Base-by-base conservation (phyloP, 805 yeast genomes). In the Jamesozyma jinghongensis region DNA sequence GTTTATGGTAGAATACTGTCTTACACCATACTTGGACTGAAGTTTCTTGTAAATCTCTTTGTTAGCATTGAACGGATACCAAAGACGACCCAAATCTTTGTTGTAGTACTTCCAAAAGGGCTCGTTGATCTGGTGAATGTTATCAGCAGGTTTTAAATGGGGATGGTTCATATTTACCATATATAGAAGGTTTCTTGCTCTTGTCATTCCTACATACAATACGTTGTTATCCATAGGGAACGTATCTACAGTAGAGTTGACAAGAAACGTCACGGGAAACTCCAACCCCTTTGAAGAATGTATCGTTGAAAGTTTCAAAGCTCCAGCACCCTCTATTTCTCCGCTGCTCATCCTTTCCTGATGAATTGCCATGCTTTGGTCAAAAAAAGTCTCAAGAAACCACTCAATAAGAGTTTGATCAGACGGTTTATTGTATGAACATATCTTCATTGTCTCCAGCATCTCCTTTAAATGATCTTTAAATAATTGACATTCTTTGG, bases 261-360 rank as follows among this genome's bases (percentile, higher is more conserved):
- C 47, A 3, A 80, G 49, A 56, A 81, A 81, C 1, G 79, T 85
- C 11, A 80, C 66, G 0, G 87, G 86, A 49, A 76, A 81, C 46
- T 82, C 87, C 4, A 81, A 56, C 0, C 92, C 90, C 49, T 83
- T 83, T 1, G 88, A 77, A 0, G 84, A 68, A 56, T 83, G 90
- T 2, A 83, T 73, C 0, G 90, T 83, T 0, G 86, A 76, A 1
- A 81, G 48, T 38, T 75, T 76, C 5, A 81, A 62, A 14, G 67
- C 54, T 31, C 53, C 53, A 10, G 37, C 43, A 14, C 32, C 27
- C 3, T 34, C 12, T 2, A 16, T 3, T 19, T 34, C 37, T 7
- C 26, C 10, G 11, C 12, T 3, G 28, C 27, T 11, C 4, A 26
- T 4, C 16, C 19, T 22, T 7, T 36, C 22, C n/a, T 47, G 41